A percentile compares a stretch with the other conserved stretches of the same genome.
These are phyloP conservation scores for Moniliophthora roreri DNA, from an alignment of 1,284 basidiomycete species.

Conservation along the genomic window DNA sequence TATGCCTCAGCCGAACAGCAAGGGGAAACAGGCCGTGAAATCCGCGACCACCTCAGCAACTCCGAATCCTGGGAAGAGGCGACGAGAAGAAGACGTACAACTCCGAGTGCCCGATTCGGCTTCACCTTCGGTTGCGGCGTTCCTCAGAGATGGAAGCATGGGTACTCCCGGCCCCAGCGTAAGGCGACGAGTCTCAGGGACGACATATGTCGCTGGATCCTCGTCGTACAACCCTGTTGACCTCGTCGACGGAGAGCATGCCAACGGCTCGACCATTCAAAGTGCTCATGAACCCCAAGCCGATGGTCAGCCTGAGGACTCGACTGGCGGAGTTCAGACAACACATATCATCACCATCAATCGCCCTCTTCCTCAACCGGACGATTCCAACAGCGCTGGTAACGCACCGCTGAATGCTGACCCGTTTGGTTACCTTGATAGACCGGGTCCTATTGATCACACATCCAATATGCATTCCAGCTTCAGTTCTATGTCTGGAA, in stretches of 20 bases:
- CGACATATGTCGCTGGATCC: neutral
- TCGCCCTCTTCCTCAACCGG: neutral
- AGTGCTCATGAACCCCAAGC: no score
- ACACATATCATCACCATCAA: neutral
- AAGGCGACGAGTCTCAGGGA: slow-evolving; percentile 36
- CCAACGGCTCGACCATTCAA: no score
- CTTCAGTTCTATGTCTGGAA: slow-evolving; percentile 28
- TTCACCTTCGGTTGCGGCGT: slow-evolving; percentile 51
- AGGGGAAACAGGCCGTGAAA: slow-evolving; percentile 45
- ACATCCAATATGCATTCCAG: slow-evolving; percentile 28
- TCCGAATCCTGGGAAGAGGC: slow-evolving; percentile 46
- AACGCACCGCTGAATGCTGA: slow-evolving; percentile 26
- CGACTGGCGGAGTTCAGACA: no score
- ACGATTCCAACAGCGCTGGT: slow-evolving; percentile 3
- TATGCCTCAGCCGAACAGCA: slow-evolving; percentile 47
- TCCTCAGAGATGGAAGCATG: slow-evolving; percentile 47
- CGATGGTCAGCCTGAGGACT: no score
- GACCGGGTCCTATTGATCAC: slow-evolving; percentile 26
- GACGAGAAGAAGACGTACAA: slow-evolving; percentile 51
- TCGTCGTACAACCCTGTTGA: neutral
- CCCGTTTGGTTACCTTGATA: slow-evolving; percentile 57
- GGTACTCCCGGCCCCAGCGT: slow-evolving; percentile 40
- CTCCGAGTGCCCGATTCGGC: slow-evolving; percentile 55
- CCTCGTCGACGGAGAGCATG: no score
- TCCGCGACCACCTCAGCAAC: slow-evolving; percentile 12